Base-by-base conservation (phyloP, 768 basidiomycete species). In the Suillus weaverae region DNA sequence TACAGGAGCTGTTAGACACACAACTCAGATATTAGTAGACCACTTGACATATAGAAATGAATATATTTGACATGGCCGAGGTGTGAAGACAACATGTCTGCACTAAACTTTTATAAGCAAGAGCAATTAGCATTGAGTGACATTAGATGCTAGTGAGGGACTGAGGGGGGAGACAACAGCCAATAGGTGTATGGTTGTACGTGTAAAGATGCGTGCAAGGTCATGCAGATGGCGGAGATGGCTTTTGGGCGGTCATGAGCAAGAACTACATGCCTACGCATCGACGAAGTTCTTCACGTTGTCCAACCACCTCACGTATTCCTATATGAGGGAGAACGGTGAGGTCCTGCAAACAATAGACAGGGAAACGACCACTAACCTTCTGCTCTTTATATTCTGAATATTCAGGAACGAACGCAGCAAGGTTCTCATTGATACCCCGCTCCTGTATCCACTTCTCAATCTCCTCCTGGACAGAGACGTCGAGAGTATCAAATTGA, bases 301-400 rank as follows among this genome's bases (percentile, higher is more conserved):
- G 70, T 84, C 79, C 71, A 99, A 80, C 96, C 96, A 99, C 68
- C 81, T 83, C 71, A 94, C 86, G 78, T 99, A 99, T 80, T 99
- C 96, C 94, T 95, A 57, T 38, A 57, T 38, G 63, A 43, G 57
- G 33, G 59, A 62, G 67, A 65, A 20, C 64, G 61, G 39, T 68
- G 10, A 65, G 60, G 33, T 51, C 66, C 41, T 36, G 38, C 30
- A 60, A 62, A 43, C 8, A 62, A 64, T 13, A 16, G 38, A 50
- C 60, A 20, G 26, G 20, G 20, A 77, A 85, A 41, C 39, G 18
- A 30, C 50, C 7, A 71, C 76, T 2, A 16, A 95, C 95, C 86
- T 89, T 89, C 81, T 99, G 96, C 74, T 99, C 96, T 84, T 97
- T 98, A 81, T 82, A 81, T 72, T 92, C 89, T 16, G 90, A 89